A percentile compares a stretch with the other conserved stretches of the same genome.
Conservation (phyloP, 2,329 filamentous ascomycete genomes). For the Lachnellula cervina region DNA sequence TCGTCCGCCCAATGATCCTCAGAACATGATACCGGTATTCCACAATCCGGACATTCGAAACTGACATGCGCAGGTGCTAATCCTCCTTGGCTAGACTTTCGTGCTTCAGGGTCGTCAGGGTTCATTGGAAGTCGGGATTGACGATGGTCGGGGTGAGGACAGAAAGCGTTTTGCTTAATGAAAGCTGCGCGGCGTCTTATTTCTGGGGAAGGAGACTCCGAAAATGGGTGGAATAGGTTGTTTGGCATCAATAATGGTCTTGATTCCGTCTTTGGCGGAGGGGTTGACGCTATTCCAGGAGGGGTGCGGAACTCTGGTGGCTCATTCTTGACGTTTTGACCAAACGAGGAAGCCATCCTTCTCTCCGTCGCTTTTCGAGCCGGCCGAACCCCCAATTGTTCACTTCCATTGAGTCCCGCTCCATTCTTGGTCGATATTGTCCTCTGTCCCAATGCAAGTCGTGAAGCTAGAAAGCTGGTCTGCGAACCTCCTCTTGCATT, state of each 20-base stretch:
- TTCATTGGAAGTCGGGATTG: conserved; percentile 65
- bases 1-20: conserved; percentile 95
- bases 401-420: conserved; percentile 11
- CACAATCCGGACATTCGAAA: conserved; percentile 96
- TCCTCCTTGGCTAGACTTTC: conserved; percentile 49
- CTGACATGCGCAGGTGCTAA: conserved; percentile 74
- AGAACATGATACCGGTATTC: conserved; percentile 87
- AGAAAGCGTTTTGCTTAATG: conserved; percentile 90
- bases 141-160: conserved; percentile 83
- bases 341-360: conserved; percentile 21
- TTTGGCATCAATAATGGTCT: conserved; percentile 45
- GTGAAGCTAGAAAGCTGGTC: conserved; percentile 9
- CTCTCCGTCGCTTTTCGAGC: conserved; percentile 13
- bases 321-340: conserved; percentile 24
- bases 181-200: conserved; percentile 85
- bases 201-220: conserved; percentile 78
- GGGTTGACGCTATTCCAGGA: conserved; percentile 18
- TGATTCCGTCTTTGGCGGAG: conserved; percentile 18
- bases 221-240: conserved; percentile 91
- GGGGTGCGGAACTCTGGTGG: conserved; percentile 21
- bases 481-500: conserved; percentile 14
- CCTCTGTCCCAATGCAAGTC: conserved; percentile 16
- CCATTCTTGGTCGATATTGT: conserved; percentile 20
- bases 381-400: conserved; percentile 7
- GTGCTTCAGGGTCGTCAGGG: conserved; percentile 57